A percentile compares a stretch with the other conserved stretches of the same genome.
These are phyloP conservation scores for Geotrichum histeridarum DNA, from an alignment of 1,139 yeast species.

Conservation along the genomic window DNA sequence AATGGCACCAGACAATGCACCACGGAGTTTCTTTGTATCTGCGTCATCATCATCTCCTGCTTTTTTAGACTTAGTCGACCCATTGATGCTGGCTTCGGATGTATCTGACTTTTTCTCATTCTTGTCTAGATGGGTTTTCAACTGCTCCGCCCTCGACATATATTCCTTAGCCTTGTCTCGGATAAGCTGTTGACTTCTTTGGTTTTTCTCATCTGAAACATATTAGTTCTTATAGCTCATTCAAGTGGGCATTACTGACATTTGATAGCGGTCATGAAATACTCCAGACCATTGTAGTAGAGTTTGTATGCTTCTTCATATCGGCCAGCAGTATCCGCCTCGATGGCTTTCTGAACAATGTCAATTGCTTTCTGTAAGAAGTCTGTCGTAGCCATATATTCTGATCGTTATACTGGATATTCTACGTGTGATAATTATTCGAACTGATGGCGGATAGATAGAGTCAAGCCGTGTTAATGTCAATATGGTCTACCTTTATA, in stretches of 20 bases:
- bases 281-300: constrained; percentile 90
- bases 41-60: constrained; percentile 64
- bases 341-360: constrained; percentile 88
- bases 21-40: constrained; percentile 81
- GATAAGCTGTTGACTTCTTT: constrained; percentile 80
- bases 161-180: constrained; percentile 88
- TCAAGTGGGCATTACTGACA: constrained; percentile 35
- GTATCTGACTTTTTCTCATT: constrained; percentile 40
- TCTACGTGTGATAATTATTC: neutral
- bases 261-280: constrained; percentile 90
- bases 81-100: constrained; percentile 42
- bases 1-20: constrained; percentile 90
- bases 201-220: constrained; percentile 68
- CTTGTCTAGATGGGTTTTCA: constrained; percentile 82
- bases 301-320: constrained; percentile 93
- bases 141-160: constrained; percentile 85
- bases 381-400: constrained; percentile 60
- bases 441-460: no score
- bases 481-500: no score
- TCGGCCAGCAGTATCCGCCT: constrained; percentile 84
- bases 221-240: neutral
- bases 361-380: constrained; percentile 91
- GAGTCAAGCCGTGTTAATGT: no score
- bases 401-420: neutral
- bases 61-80: constrained; percentile 51